Evolutionary conservation across 148 eudicot species (phyloP), one percentile per base, ranked within the genome.

Genomic region (Amaranthus palmeri): DNA sequence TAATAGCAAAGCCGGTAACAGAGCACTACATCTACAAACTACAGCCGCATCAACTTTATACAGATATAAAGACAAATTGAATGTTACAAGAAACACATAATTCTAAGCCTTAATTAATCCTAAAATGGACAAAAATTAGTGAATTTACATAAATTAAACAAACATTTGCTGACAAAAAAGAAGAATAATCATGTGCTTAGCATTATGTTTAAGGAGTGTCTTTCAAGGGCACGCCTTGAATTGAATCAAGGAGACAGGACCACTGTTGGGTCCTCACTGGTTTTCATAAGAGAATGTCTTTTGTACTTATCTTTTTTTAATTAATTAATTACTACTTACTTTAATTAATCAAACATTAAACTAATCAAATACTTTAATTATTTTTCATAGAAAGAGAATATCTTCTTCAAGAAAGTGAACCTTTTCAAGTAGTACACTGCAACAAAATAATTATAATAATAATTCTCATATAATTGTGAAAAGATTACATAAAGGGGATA

Each of bases 191-290:
- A 90, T 85, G 92, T 90, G 96, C 84, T 78, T 75, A 81, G 85
- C 96, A 88, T 6, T 85, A 73, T 70, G 47, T 49, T 14, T 60
- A 9, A 40, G 73, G 85, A 81, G 87, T 61, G 85, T 80, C 41
- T 86, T 78, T 83, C 92, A 83, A 89, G 89, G 80, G 92, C 97
- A 92, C 97, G 97, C 97, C 71, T 88, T 88, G 90, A 87, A 78
- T 83, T 92, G 92, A 81, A 86, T 80, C 85, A 75, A 87, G 96
- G 91, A 88, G 96, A 92, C 97, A 89, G 72, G 74, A 74, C 84
- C 87, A 79, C 87, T 80, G 68, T 73, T 87, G 74, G 56, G 66
- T 65, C 70, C 83, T 82, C 84, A 71, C 86, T 62, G 51, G 68
- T 72, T 73, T 76, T 86, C 74, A 55, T 81, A 82, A 86, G 82